phyloP scores from a whole-genome alignment of 225 moss, liverwort and hornwort genomes.

The Pseudisothecium myosuroides region DNA sequence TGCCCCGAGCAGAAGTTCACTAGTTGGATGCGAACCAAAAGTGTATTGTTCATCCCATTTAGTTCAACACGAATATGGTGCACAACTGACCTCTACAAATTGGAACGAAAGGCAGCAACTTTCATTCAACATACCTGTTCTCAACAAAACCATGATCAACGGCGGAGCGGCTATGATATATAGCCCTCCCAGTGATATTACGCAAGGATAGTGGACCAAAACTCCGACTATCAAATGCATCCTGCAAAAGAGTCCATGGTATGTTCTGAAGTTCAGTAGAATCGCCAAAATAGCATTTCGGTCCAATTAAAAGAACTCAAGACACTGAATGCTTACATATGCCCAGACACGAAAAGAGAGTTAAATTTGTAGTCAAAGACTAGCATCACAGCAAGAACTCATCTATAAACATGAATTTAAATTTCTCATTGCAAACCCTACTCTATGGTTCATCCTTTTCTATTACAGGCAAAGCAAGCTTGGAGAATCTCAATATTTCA shows the following conservation, averaged over 20 bases:
- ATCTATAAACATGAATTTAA: not conserved
- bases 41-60: not conserved
- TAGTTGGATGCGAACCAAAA: not conserved
- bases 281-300: not conserved
- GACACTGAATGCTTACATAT: not conserved
- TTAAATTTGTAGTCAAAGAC: not conserved
- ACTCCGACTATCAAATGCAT: slow-evolving; percentile 71
- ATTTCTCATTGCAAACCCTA: not conserved
- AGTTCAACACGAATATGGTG: not conserved
- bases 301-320: not conserved
- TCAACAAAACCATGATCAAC: slow-evolving; percentile 82
- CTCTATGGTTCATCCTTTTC: not conserved
- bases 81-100: not conserved
- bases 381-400: not conserved
- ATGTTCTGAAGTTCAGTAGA: not conserved
- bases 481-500: not conserved
- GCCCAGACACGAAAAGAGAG: not conserved
- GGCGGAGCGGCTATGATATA: slow-evolving; percentile 75
- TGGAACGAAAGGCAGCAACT: not conserved
- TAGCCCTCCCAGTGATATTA: slow-evolving; percentile 78
- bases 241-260: slow-evolving; percentile 17
- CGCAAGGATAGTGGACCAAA: slow-evolving; percentile 78
- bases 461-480: not conserved
- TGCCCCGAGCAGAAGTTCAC: not conserved
- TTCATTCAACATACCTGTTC: slow-evolving; percentile 53